These are phyloP conservation scores for Gymnopus androsaceus DNA, from an alignment of 1,284 basidiomycete species.

Conservation along the genomic window DNA sequence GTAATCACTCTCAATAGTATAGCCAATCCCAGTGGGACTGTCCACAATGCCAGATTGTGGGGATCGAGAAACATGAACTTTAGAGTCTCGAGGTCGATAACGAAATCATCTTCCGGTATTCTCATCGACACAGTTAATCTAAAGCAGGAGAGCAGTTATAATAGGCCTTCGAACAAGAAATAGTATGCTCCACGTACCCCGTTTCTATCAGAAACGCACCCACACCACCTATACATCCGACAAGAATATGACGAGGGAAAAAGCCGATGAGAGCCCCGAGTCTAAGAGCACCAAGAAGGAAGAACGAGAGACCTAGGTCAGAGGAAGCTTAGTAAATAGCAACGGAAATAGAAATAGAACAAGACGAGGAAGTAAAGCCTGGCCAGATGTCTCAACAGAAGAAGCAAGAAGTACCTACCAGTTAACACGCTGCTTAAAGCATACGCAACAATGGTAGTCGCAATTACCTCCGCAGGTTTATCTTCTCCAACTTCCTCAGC, in stretches of 20 bases:
- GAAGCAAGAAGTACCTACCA: constrained; percentile 46
- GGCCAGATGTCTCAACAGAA: background rate
- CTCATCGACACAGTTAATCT: constrained; percentile 85
- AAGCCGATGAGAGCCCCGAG: constrained; percentile 91
- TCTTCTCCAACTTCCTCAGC: constrained; percentile 73
- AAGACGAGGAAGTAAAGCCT: too few relatives aligned
- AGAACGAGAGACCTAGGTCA: constrained; percentile 75
- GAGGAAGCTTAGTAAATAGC: background rate
- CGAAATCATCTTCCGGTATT: constrained; percentile 81
- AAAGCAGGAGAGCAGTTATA: background rate
- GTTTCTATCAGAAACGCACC: constrained; percentile 91
- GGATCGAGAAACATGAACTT: constrained; percentile 59
- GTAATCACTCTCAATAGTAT: constrained; percentile 83
- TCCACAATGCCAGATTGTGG: constrained; percentile 74
- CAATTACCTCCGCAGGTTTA: constrained; percentile 72
- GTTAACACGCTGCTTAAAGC: constrained; percentile 91
- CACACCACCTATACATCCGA: constrained; percentile 96
- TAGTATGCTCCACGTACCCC: constrained; percentile 61
- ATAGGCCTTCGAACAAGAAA: background rate
- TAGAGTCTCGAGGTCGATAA: constrained; percentile 67
- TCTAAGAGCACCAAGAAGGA: constrained; percentile 81
- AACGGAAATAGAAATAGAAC: background rate
- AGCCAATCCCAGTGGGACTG: constrained; percentile 77
- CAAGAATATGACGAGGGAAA: constrained; percentile 94
- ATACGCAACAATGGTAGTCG: constrained; percentile 91